Conservation (phyloP, 1,284 basidiomycete species). For the Pterulicium gracile region DNA sequence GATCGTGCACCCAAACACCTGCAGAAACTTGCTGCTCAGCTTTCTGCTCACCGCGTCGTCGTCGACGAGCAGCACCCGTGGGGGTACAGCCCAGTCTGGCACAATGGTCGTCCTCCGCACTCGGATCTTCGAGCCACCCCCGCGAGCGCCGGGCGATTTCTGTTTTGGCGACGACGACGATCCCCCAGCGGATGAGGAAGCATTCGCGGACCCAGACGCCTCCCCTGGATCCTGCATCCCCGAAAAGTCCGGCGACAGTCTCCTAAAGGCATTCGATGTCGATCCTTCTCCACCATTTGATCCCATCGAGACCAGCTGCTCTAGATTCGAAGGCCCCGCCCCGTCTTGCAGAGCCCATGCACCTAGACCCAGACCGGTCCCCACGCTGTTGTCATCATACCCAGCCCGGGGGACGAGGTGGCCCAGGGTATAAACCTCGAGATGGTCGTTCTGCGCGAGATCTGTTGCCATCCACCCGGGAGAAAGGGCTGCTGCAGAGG, state of each 20-base stretch:
- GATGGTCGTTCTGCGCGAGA: neutral
- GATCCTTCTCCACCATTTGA: too few relatives aligned
- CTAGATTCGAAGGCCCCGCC: neutral
- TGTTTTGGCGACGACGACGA: neutral
- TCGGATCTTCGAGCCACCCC: slow-evolving; percentile 33
- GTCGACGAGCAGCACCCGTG: slow-evolving; percentile 85
- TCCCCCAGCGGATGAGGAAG: neutral
- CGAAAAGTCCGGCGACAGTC: too few relatives aligned
- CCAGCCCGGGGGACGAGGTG: slow-evolving; percentile 52
- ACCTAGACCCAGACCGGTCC: too few relatives aligned
- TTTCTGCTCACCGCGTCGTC: slow-evolving; percentile 89
- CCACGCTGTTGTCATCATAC: too few relatives aligned
- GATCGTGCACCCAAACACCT: slow-evolving; percentile 91
- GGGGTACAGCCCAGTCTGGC: slow-evolving; percentile 82
- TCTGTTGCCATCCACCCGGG: too few relatives aligned
- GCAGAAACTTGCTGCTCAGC: slow-evolving; percentile 85
- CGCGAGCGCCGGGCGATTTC: neutral
- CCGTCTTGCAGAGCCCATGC: neutral
- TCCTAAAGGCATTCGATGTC: too few relatives aligned
- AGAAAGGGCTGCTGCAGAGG: too few relatives aligned
- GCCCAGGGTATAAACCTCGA: slow-evolving; percentile 65
- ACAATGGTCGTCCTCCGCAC: slow-evolving; percentile 72
- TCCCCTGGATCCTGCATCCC: neutral
- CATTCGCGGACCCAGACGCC: too few relatives aligned
- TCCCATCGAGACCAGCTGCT: too few relatives aligned